These are phyloP conservation scores for Hypoxylon sp. DNA, from an alignment of 2,329 filamentous ascomycete species.

Conservation along the genomic window DNA sequence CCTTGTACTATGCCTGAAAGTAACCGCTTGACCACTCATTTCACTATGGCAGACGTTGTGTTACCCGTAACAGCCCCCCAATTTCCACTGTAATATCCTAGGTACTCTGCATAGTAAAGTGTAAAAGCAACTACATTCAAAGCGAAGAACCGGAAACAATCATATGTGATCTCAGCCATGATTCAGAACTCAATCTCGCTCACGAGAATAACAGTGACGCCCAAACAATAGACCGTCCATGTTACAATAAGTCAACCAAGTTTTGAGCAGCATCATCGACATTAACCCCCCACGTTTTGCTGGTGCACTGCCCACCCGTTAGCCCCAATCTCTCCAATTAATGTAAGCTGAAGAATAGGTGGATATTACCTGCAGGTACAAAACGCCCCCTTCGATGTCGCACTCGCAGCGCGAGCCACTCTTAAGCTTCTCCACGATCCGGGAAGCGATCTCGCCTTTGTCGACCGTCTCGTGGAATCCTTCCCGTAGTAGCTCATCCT, in stretches of 20 bases:
- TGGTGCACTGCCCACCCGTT: slow-evolving; percentile 42
- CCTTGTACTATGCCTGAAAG: no score
- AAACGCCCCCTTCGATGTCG: slow-evolving; percentile 63
- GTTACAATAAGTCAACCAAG: slow-evolving; percentile 51
- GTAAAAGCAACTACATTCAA: no score
- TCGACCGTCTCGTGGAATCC: slow-evolving; percentile 64
- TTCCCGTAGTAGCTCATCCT: slow-evolving; percentile 66
- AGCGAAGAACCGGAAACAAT: no score
- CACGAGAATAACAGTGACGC: no score
- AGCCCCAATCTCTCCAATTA: not conserved
- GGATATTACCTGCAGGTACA: slow-evolving; percentile 64
- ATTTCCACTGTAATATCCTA: no score
- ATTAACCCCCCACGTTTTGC: slow-evolving; percentile 48
- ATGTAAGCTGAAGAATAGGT: not conserved
- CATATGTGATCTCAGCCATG: no score
- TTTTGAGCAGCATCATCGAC: slow-evolving; percentile 42
- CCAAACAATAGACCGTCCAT: not conserved
- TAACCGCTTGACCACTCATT: no score
- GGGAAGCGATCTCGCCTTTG: slow-evolving; percentile 61
- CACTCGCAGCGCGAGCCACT: slow-evolving; percentile 62
- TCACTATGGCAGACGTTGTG: no score
- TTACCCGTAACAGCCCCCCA: no score
- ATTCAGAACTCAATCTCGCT: no score
- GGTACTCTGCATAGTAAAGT: no score
- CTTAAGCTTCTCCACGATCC: slow-evolving; percentile 63